A percentile compares a stretch with the other conserved stretches of the same genome.
phyloP scores from a whole-genome alignment of 352 stramenopile genomes.

The Saprolegnia diclina region DNA sequence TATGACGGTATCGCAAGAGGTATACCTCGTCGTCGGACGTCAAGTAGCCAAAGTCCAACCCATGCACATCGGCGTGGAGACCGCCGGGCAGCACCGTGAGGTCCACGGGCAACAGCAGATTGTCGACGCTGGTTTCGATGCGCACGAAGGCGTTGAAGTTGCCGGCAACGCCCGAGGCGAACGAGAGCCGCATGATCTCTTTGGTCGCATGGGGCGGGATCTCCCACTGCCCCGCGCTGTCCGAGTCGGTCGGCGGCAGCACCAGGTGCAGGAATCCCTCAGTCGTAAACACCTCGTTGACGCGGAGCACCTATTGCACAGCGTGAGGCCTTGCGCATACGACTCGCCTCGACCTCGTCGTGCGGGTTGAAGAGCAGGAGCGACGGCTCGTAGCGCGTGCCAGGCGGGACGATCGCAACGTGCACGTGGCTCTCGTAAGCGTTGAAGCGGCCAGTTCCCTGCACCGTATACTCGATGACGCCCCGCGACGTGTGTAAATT shows the following conservation, averaged over 20 bases:
- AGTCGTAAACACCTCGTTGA: slow-evolving; percentile 24
- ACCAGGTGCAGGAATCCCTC: slow-evolving; percentile 23
- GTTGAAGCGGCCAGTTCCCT: slow-evolving; percentile 9
- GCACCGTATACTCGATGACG: slow-evolving; percentile 1
- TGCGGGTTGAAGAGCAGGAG: slow-evolving; percentile 14
- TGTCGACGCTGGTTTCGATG: slow-evolving; percentile 10
- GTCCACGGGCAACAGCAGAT: slow-evolving; percentile 22
- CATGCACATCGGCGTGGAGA: neutral
- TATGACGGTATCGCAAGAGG: neutral
- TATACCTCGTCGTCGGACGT: slow-evolving; percentile 16
- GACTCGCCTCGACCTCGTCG: neutral
- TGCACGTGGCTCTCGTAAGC: neutral
- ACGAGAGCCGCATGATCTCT: slow-evolving; percentile 22
- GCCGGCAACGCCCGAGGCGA: neutral
- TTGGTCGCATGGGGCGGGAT: slow-evolving; percentile 5
- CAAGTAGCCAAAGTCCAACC: slow-evolving; percentile 21
- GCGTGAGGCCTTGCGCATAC: neutral
- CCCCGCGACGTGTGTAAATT: slow-evolving; percentile 14
- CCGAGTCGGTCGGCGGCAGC: neutral
- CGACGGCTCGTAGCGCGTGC: slow-evolving; percentile 9
- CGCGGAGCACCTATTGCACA: slow-evolving; percentile 1
- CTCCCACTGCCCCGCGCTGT: slow-evolving; percentile 6
- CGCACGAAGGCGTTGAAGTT: slow-evolving; percentile 19
- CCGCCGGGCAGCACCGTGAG: slow-evolving; percentile 14
- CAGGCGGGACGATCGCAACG: neutral